Base-by-base conservation (phyloP, 1,139 yeast genomes). In the Lodderomyces pseudojiufengensis region DNA sequence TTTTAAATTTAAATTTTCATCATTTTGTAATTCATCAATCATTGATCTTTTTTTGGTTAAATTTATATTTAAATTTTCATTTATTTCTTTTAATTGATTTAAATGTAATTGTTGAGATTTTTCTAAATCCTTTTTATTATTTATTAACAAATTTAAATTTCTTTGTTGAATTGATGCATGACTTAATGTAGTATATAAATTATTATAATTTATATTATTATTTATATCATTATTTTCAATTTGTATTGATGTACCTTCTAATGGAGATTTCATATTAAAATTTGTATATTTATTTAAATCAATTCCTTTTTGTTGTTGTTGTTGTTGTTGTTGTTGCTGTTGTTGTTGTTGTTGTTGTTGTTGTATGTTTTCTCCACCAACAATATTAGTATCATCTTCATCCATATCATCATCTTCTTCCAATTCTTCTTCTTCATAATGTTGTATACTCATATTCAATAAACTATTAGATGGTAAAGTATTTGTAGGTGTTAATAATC, bases 21-120 rank as follows among this genome's bases (percentile, higher is more conserved):
- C 51, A n/a, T 61, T 38, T 2, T n/a, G n/a, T n/a, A n/a, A n/a
- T n/a, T 61, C 68, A 20, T 65, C 66, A 24, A 57, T 47, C 33
- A 45, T 41, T 38, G 46, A 49, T 29, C 74, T 45, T 41, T 70
- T 69, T 26, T 50, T 54, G 24, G 47, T 49, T 6, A 59, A 38
- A 22, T 27, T 35, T 6, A 18, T 24, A 14, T 33, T 22, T 12
- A 43, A 33, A 10, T 42, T 37, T 5, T 35, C 27, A 14, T 44
- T 42, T 1, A 40, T 28, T 9, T 49, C 47, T 13, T 49, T 46
- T 13, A 60, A 31, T 12, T 38, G 41, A 10, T 45, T 41, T 26
- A 63, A 40, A 14, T 49, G 47, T 11, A 47, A 42, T 18, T 50
- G 29, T 39, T 59, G 59, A 22, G 50, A 36, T 8, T 40, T 38